Evolutionary conservation across 169 alveolate species (phyloP).

Genomic region (Plasmodium yoelii): DNA sequence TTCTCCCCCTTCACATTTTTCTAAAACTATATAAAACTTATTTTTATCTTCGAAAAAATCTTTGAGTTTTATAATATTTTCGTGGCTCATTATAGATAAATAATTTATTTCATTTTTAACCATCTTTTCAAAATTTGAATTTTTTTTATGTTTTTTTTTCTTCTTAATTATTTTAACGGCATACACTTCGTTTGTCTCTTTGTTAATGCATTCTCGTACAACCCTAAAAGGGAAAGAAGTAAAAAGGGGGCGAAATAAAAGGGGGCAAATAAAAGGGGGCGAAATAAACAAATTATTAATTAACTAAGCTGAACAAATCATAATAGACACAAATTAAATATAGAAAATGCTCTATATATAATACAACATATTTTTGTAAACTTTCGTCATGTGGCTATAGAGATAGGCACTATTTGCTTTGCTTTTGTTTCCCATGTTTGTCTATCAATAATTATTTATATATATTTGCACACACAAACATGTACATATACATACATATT

Average conservation of each 20-base stretch:
- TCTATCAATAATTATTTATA: too few relatives aligned
- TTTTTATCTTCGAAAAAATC: conserved; percentile 81
- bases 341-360: too few relatives aligned
- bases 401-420: too few relatives aligned
- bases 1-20: conserved; percentile 88
- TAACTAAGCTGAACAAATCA: not conserved
- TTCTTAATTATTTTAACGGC: conserved; percentile 64
- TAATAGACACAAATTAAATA: too few relatives aligned
- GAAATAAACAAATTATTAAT: not conserved
- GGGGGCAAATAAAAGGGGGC: not conserved
- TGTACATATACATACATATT: not conserved
- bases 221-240: conserved; percentile 5
- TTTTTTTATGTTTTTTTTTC: conserved; percentile 46
- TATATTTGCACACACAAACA: not conserved
- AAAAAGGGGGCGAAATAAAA: too few relatives aligned
- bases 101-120: conserved; percentile 64
- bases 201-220: conserved; percentile 63
- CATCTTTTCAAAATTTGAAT: conserved; percentile 47
- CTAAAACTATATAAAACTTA: conserved; percentile 82
- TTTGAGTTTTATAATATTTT: conserved; percentile 77
- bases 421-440: too few relatives aligned
- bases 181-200: conserved; percentile 47
- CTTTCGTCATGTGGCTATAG: too few relatives aligned
- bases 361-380: too few relatives aligned
- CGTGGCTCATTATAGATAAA: conserved; percentile 76